A percentile compares a stretch with the other conserved stretches of the same genome.
Evolutionary conservation across 345 rosid genomes (phyloP).

Genomic region (Linum lewisii): DNA sequence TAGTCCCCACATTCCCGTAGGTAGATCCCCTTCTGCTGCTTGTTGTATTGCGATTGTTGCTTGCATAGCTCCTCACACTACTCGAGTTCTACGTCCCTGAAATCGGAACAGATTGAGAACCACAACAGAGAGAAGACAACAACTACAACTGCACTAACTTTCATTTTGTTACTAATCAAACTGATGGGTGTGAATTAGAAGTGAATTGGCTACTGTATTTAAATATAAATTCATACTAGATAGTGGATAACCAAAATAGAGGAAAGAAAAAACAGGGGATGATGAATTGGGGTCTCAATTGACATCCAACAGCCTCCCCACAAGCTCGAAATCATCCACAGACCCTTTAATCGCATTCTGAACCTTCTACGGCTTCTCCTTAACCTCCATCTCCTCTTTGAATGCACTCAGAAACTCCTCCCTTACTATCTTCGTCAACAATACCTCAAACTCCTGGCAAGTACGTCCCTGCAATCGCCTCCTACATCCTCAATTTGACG

Average conservation of each 20-base stretch:
- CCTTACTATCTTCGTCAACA: constrained; percentile 67
- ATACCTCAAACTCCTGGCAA: constrained; percentile 66
- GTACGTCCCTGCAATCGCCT: constrained; percentile 2
- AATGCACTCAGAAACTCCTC: constrained; percentile 91
- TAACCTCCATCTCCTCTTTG: constrained; percentile 76
- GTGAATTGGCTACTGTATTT: too few relatives aligned
- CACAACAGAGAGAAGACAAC: too few relatives aligned
- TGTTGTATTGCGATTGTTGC: constrained; percentile 21
- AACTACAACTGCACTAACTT: too few relatives aligned
- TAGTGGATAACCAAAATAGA: too few relatives aligned
- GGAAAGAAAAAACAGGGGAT: too few relatives aligned
- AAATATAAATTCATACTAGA: too few relatives aligned
- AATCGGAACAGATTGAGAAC: too few relatives aligned
- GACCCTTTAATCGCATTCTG: constrained; percentile 76
- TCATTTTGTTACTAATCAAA: too few relatives aligned
- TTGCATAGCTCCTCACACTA: constrained; percentile 42
- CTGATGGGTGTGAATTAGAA: too few relatives aligned
- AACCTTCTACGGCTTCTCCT: constrained; percentile 57
- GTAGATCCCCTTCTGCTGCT: constrained; percentile 22
- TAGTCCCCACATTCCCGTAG: constrained; percentile 24
- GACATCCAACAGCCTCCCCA: constrained; percentile 95
- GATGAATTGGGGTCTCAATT: too few relatives aligned
- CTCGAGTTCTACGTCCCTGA: too few relatives aligned
- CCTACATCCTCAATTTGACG: neutral
- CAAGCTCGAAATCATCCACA: constrained; percentile 75